Conservation (phyloP, 768 basidiomycete species). For the Agrocybe pediades region DNA sequence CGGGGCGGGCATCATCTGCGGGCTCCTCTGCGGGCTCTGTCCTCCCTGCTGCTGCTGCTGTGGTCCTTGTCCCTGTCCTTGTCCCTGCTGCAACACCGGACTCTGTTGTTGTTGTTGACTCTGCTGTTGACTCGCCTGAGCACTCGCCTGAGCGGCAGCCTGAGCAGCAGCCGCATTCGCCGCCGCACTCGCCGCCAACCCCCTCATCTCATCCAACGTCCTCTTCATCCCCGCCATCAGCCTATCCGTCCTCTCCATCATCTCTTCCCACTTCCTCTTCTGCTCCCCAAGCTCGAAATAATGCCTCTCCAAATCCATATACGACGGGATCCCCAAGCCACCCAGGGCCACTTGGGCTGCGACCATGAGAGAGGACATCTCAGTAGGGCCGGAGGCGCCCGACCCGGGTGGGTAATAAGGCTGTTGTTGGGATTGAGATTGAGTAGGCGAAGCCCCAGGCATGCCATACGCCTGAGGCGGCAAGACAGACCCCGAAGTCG, state of each 20-base stretch:
- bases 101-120: conserved; percentile 5
- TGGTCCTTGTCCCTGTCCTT: conserved; percentile 14
- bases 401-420: conserved; percentile 23
- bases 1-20: conserved; percentile 12
- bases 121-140: too few relatives aligned
- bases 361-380: conserved; percentile 31
- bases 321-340: conserved; percentile 38
- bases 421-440: conserved; percentile 10
- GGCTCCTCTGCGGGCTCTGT: conserved; percentile 7
- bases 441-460: too few relatives aligned
- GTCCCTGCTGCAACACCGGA: conserved; percentile 9
- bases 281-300: conserved; percentile 66
- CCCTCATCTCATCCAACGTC: conserved; percentile 76
- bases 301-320: conserved; percentile 72
- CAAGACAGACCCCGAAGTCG: conserved; percentile 15
- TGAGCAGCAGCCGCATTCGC: conserved; percentile 10
- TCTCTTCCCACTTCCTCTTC: conserved; percentile 66
- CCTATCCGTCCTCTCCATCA: conserved; percentile 74
- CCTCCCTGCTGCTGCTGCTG: conserved; percentile 14
- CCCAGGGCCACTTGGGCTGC: conserved; percentile 41
- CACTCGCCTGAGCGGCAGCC: too few relatives aligned
- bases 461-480: too few relatives aligned
- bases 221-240: conserved; percentile 73
- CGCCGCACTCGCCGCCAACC: conserved; percentile 19
- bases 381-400: conserved; percentile 22